Evolutionary conservation across 345 rosid genomes (phyloP).

Genomic region (sweet orange (Citrus sinensis)): DVS_A1.0 CM039166.1:4927501-4928000

Average conservation of each 20-base stretch:
- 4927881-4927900: constrained; percentile 80
- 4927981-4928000: too few relatives aligned
- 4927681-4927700: neutral
- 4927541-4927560: too few relatives aligned
- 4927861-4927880: constrained; percentile 93
- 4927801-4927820: too few relatives aligned
- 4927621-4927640: too few relatives aligned
- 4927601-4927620: too few relatives aligned
- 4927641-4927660: too few relatives aligned
- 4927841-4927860: constrained; percentile 9
- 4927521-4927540: too few relatives aligned
- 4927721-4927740: neutral
- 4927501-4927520: neutral
- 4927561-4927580: too few relatives aligned
- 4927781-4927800: neutral
- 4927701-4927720: neutral
- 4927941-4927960: neutral
- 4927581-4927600: too few relatives aligned
- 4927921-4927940: neutral
- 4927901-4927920: constrained; percentile 64
- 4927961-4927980: neutral
- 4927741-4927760: neutral
- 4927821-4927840: neutral
- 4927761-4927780: neutral
- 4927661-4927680: too few relatives aligned